Percentiles rank a stretch among this genome's conserved stretches.
Conservation (phyloP, 2,329 filamentous ascomycete species). For the Colletotrichum coccodes region DNA sequence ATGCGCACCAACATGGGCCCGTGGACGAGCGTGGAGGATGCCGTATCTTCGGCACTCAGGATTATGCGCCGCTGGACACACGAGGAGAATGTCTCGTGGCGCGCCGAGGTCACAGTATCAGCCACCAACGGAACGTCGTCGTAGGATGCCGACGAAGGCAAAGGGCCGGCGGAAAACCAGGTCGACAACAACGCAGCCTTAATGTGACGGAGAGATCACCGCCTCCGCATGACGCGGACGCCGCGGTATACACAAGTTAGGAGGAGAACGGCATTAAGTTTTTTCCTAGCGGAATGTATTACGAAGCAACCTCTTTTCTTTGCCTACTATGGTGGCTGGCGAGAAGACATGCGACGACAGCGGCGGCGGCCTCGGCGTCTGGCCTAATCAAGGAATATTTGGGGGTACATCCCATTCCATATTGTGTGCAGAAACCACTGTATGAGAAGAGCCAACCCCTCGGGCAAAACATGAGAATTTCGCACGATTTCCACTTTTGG, state of each 20-base stretch:
- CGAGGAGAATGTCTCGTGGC: slow-evolving; percentile 57
- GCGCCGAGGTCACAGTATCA: slow-evolving; percentile 44
- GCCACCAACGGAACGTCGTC: slow-evolving; percentile 23
- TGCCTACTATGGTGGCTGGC: neutral
- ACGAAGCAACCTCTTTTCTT: neutral
- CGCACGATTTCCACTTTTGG: neutral
- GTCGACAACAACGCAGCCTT: neutral
- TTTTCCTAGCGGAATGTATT: slow-evolving; percentile 27
- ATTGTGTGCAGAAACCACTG: neutral
- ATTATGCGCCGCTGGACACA: slow-evolving; percentile 56
- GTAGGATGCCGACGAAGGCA: slow-evolving; percentile 13
- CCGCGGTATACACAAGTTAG: neutral
- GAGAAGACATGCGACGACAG: neutral
- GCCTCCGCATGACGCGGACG: neutral
- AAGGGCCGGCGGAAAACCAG: neutral
- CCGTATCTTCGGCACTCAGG: slow-evolving; percentile 48
- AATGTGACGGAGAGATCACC: neutral
- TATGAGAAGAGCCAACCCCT: neutral
- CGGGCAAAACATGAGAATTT: neutral
- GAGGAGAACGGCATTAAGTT: slow-evolving; percentile 8
- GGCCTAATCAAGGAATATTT: neutral
- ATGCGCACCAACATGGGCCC: slow-evolving; percentile 45
- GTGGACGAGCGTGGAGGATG: slow-evolving; percentile 58
- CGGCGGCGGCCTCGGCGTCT: neutral
- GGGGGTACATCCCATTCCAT: neutral